Base-by-base conservation (phyloP, 1,139 yeast species). In the Pichia sp. region DNA sequence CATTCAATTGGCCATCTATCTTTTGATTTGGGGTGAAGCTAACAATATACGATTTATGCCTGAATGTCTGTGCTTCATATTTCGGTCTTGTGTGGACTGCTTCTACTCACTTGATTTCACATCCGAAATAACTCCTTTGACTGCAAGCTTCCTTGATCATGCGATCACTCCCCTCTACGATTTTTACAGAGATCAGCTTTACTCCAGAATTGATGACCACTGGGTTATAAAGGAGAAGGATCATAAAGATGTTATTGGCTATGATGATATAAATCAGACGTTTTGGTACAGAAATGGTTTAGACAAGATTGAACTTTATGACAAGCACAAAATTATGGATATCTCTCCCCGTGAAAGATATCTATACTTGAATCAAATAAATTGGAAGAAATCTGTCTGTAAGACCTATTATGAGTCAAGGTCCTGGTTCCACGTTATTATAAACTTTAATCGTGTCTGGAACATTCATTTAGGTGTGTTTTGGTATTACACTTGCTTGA, bases 41-140 rank as follows among this genome's bases (percentile, higher is more conserved):
- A 84, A 82, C 49, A 87, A 83, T 49, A 55, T 83, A 2, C 62
- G 95, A 37, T 84, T 80, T 50, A 74, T 85, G 71, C 95, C 96
- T 0, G 96, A 85, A 51, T 83, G 93, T 50, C 54, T 86, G 16
- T 83, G 91, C 41, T 86, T 85, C 49, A 71, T 86, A 15, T 83
- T 72, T 59, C 82, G 84, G 49, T 79, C 93, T 48, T 82, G 91
- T 29, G 68, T 72, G 37, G 94, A 85, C 51, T 71, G 71, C 47
- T 81, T 54, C 26, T 55, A 56, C 35, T 66, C 76, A 0, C 41
- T 67, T 2, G 54, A 53, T 28, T 64, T 65, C 35, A 51, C 56
- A 6, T 64, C 58, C 33, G 53, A 47, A 15, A 43, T 46, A 5
- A 43, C 41, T 21, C 49, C 51, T 1, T 20, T 50, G 6, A 41